Conservation (phyloP, 129 eudicot genomes). For the Ambrosia artemisiifolia region DNA sequence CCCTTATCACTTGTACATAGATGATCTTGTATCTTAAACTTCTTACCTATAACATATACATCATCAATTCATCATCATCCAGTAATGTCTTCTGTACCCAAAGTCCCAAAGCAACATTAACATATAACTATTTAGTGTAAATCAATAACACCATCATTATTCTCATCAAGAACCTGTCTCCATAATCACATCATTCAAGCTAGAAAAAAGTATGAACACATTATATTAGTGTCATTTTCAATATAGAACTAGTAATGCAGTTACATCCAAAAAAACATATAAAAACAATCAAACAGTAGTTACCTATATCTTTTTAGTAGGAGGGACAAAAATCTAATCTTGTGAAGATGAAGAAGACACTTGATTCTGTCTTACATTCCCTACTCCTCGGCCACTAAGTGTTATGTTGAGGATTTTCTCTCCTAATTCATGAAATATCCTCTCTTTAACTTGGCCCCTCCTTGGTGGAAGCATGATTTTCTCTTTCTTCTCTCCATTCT, state of each 20-base stretch:
- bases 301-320: conserved; percentile 21
- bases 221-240: not conserved
- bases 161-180: conserved; percentile 14
- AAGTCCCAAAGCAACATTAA: not conserved
- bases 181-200: conserved; percentile 1
- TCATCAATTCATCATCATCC: not conserved
- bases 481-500: conserved; percentile 23
- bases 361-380: conserved; percentile 15
- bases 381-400: conserved; percentile 11
- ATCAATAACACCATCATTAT: conserved; percentile 6
- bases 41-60: not conserved
- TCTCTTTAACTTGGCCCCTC: conserved; percentile 31
- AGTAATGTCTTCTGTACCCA: not conserved
- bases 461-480: conserved; percentile 30
- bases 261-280: not conserved
- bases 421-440: conserved; percentile 10
- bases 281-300: not conserved
- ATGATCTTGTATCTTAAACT: not conserved
- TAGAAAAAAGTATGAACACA: not conserved
- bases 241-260: not conserved
- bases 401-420: conserved; percentile 22
- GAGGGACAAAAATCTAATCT: conserved; percentile 5
- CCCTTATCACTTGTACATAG: not conserved
- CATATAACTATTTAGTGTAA: not conserved
- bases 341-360: conserved; percentile 18